Conservation (phyloP, 192 early-diverging fungal genomes). For the Coemansia sp. region DNA sequence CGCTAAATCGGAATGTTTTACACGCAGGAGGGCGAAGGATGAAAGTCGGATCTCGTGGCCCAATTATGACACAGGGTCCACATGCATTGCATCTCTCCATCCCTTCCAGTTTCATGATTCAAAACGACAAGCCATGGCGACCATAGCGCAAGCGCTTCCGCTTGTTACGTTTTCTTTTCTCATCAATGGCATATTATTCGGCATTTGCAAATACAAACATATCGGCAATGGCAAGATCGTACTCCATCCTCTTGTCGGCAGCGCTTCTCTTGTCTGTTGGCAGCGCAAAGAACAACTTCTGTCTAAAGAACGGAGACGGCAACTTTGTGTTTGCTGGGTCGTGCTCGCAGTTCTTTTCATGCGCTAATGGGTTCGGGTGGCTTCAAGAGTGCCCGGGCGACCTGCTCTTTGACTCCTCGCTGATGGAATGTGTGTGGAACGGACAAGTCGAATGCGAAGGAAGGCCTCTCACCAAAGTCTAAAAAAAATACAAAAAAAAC, state of each 20-base stretch:
- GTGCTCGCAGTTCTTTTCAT: conserved; percentile 41
- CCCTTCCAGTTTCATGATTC: neutral
- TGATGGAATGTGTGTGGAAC: conserved; percentile 40
- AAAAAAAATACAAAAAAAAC: neutral
- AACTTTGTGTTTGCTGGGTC: conserved; percentile 33
- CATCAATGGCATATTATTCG: no score
- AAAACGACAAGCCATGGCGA: neutral
- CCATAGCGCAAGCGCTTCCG: no score
- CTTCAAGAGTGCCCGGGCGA: conserved; percentile 39
- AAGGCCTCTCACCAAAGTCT: conserved; percentile 8
- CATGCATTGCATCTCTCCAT: neutral
- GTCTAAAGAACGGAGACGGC: conserved; percentile 33
- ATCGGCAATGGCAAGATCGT: neutral
- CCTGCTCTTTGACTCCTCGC: conserved; percentile 30
- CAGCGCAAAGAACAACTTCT: conserved; percentile 32
- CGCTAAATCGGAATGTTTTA: neutral
- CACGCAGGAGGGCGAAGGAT: neutral
- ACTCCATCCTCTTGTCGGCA: neutral
- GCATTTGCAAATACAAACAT: neutral
- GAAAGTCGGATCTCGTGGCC: neutral
- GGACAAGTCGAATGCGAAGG: conserved; percentile 35
- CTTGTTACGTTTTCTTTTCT: no score
- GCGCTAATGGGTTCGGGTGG: conserved; percentile 48
- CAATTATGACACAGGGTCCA: neutral
- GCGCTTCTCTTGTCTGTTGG: neutral